Conservation (phyloP, 2,329 filamentous ascomycete species). For the Huntiella omanensis region DNA sequence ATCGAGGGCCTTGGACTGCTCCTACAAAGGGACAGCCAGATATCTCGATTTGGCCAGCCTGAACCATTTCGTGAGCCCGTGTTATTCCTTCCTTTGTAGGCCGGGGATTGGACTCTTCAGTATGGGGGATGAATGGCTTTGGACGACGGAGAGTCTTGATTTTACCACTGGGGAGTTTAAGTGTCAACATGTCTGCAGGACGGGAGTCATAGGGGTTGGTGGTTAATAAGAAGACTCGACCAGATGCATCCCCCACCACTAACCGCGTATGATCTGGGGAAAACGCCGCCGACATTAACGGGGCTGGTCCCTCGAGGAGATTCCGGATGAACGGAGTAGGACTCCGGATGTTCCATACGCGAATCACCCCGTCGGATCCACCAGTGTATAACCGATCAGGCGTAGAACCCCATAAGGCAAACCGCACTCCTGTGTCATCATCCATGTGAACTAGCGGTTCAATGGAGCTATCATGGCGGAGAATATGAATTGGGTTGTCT, state of each 20-base stretch:
- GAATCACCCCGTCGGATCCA: conserved; percentile 42
- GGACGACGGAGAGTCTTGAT: conserved; percentile 25
- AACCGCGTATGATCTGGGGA: conserved; percentile 36
- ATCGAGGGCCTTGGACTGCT: conserved; percentile 35
- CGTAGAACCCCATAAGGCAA: conserved; percentile 40
- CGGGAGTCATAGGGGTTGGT: conserved; percentile 26
- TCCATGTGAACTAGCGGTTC: conserved; percentile 28
- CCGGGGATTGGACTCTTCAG: conserved; percentile 26
- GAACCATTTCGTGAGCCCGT: conserved; percentile 20
- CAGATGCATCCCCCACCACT: conserved; percentile 41
- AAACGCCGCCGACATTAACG: conserved; percentile 39
- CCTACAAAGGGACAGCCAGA: conserved; percentile 30
- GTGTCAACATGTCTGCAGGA: conserved; percentile 18
- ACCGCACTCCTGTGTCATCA: conserved; percentile 44
- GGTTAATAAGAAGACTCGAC: conserved; percentile 36
- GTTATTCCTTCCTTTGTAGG: conserved; percentile 13
- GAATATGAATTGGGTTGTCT: conserved; percentile 35
- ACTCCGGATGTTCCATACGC: conserved; percentile 40
- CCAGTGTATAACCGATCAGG: conserved; percentile 42
- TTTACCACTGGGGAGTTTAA: conserved; percentile 18
- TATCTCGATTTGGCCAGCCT: conserved; percentile 22
- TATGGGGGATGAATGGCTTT: conserved; percentile 30
- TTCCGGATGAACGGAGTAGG: conserved; percentile 25
- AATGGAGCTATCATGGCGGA: conserved; percentile 30
- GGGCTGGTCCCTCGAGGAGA: conserved; percentile 34